Conservation (phyloP, 768 basidiomycete genomes). For the Suillus bovinus region DNA sequence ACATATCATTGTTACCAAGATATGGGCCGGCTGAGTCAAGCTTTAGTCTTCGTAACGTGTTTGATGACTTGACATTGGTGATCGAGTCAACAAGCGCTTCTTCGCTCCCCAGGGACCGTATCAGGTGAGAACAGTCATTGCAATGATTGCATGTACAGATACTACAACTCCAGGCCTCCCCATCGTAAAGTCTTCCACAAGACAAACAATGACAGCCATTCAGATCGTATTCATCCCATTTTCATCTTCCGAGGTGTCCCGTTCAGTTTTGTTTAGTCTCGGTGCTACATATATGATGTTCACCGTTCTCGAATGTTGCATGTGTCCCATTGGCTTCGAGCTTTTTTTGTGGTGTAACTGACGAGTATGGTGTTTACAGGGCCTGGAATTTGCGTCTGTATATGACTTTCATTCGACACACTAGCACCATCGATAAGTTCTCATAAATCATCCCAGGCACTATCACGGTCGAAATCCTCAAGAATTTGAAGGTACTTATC, state of each 20-base stretch:
- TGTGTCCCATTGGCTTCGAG: conserved; percentile 35
- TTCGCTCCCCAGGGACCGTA: conserved; percentile 33
- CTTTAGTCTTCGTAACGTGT: neutral
- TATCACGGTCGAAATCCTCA: conserved; percentile 82
- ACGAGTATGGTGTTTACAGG: conserved; percentile 33
- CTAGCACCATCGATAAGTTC: conserved; percentile 79
- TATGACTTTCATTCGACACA: conserved; percentile 99
- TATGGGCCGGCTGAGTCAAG: neutral
- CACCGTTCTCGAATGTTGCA: conserved; percentile 85
- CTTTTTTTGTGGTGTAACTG: conserved; percentile 1
- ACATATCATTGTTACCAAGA: no score
- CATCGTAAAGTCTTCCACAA: conserved; percentile 94
- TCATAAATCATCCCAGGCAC: conserved; percentile 82
- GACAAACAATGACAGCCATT: conserved; percentile 70
- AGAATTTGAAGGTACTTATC: conserved; percentile 70
- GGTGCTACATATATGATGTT: conserved; percentile 99
- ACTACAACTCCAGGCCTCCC: conserved; percentile 91
- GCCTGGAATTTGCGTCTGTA: conserved; percentile 87
- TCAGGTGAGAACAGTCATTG: conserved; percentile 29
- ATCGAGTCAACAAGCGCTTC: conserved; percentile 7
- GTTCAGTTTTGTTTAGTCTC: conserved; percentile 95
- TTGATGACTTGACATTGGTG: neutral
- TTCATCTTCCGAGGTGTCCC: conserved; percentile 93
- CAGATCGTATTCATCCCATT: conserved; percentile 89
- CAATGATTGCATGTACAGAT: conserved; percentile 95